These are phyloP conservation scores for Coleophoma crateriformis DNA, from an alignment of 2,329 filamentous ascomycete species.

Conservation along the genomic window DNA sequence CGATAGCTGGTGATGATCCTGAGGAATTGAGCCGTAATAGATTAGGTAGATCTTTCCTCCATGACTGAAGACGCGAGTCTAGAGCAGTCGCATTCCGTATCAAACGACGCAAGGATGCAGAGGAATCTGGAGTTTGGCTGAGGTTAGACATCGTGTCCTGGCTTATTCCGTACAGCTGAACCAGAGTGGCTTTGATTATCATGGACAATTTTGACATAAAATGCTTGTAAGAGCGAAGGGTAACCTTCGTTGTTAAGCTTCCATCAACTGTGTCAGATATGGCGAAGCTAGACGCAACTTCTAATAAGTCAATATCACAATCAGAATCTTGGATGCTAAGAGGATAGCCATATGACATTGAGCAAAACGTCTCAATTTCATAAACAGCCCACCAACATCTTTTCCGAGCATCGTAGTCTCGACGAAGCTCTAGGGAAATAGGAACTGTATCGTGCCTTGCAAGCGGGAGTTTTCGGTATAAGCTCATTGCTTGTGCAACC, in stretches of 20 bases:
- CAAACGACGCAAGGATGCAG: neutral
- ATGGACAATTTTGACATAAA: neutral
- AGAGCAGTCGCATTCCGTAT: neutral
- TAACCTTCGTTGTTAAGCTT: neutral
- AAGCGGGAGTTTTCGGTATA: slow-evolving; percentile 16
- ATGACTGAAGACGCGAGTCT: neutral
- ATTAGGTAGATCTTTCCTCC: neutral
- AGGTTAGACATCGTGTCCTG: neutral
- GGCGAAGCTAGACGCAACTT: neutral
- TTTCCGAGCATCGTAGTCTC: slow-evolving; percentile 17
- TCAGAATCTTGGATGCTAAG: neutral
- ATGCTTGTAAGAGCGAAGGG: neutral
- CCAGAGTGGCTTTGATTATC: neutral
- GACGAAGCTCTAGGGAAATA: slow-evolving; percentile 5
- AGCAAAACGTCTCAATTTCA: slow-evolving; percentile 34
- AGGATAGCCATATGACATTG: slow-evolving; percentile 34
- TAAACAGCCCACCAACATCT: slow-evolving; percentile 36
- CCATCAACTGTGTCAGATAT: neutral
- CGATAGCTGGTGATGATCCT: neutral
- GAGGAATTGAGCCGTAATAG: neutral
- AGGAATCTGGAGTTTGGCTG: neutral
- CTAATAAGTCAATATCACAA: neutral
- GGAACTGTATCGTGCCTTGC: neutral
- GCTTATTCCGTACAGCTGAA: neutral
- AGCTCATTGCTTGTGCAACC: slow-evolving; percentile 28